A percentile compares a stretch with the other conserved stretches of the same genome.
Evolutionary conservation across 192 early-diverging fungal species (phyloP).

Genomic region (Phycomyces nitens): DNA sequence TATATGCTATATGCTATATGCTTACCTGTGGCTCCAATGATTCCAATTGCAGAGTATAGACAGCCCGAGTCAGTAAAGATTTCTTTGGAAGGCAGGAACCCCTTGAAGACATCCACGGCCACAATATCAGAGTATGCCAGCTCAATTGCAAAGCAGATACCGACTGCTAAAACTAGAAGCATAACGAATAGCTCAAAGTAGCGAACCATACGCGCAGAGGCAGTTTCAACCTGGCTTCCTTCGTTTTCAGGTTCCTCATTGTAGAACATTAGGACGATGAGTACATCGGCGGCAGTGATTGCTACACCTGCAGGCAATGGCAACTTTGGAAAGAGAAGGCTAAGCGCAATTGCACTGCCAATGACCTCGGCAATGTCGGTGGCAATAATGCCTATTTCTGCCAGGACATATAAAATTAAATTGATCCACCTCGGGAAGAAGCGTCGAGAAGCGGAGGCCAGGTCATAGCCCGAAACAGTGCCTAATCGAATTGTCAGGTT

Average conservation of each 20-base stretch:
- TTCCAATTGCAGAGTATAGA: conserved; percentile 73
- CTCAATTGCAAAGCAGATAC: conserved; percentile 63
- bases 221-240: not conserved
- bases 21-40: conserved; percentile 81
- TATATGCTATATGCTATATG: no score
- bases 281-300: conserved; percentile 71
- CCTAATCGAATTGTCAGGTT: conserved; percentile 75
- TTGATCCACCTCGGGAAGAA: conserved; percentile 59
- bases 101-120: conserved; percentile 57
- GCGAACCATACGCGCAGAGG: conserved; percentile 42
- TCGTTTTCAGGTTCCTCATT: conserved; percentile 37
- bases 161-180: conserved; percentile 56
- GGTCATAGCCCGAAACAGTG: conserved; percentile 66
- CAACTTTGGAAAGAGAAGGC: conserved; percentile 62
- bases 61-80: conserved; percentile 55
- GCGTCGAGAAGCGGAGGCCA: conserved; percentile 65
- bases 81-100: conserved; percentile 57
- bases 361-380: conserved; percentile 84
- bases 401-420: conserved; percentile 63
- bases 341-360: conserved; percentile 72
- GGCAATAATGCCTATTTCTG: conserved; percentile 76
- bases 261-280: conserved; percentile 62
- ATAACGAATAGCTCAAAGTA: conserved; percentile 70
- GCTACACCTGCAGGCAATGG: conserved; percentile 70
- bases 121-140: conserved; percentile 56